Percentiles rank a stretch among this genome's conserved stretches.
These are phyloP conservation scores for Draba incana DNA, from an alignment of 345 rosid species.

Conservation along the genomic window DNA sequence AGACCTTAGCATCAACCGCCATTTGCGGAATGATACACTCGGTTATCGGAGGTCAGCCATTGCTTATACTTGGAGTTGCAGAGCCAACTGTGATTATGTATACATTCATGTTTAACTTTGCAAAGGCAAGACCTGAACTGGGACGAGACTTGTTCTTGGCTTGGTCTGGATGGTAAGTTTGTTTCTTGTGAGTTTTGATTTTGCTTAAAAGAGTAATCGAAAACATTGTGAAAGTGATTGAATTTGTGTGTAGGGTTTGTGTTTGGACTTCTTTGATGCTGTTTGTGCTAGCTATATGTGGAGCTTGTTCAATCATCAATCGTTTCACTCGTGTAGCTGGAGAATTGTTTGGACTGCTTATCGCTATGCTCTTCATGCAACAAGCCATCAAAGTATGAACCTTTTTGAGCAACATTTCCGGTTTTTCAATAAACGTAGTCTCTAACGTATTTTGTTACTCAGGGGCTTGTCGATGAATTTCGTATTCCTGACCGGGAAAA, in stretches of 20 bases:
- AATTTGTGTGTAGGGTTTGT: constrained; percentile 67
- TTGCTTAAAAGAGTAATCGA: constrained; percentile 6
- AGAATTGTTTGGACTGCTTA: constrained; percentile 92
- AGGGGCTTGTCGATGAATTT: constrained; percentile 94
- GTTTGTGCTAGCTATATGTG: constrained; percentile 77
- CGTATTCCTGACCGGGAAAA: constrained; percentile 71
- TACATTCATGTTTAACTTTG: constrained; percentile 95
- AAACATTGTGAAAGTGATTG: constrained; percentile 6
- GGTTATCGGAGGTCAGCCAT: constrained; percentile 89
- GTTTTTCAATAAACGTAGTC: constrained; percentile 12
- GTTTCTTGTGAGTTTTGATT: not conserved
- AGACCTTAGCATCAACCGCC: constrained; percentile 90
- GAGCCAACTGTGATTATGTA: constrained; percentile 99
- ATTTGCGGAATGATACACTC: constrained; percentile 93
- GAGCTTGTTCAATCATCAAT: constrained; percentile 96
- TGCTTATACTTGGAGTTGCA: constrained; percentile 96
- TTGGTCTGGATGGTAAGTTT: constrained; percentile 88
- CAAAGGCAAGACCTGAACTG: constrained; percentile 76
- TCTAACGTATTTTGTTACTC: constrained; percentile 17
- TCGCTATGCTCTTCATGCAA: constrained; percentile 98
- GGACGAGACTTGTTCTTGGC: constrained; percentile 86
- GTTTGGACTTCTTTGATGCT: constrained; percentile 92
- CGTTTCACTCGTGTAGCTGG: constrained; percentile 95
- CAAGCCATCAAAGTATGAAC: constrained; percentile 84
- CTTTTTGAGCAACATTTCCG: constrained; percentile 2